Conservation (phyloP, 768 basidiomycete genomes). For the Termitomyces sp. region DNA sequence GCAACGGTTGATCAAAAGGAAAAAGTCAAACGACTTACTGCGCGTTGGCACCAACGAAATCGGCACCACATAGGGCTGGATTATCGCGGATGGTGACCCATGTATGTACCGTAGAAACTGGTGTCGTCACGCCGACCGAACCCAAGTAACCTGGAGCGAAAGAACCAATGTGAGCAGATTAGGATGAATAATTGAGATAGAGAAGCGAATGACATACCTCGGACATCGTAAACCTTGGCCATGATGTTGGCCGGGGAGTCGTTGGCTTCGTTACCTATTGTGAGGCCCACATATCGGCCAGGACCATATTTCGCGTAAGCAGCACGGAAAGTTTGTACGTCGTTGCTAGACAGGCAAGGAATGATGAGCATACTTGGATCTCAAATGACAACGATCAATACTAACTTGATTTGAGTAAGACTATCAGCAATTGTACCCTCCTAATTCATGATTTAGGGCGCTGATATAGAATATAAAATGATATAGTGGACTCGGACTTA, state of each 20-base stretch:
- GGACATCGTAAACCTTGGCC: slow-evolving; percentile 30
- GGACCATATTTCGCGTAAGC: slow-evolving; percentile 29
- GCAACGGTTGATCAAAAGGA: neutral
- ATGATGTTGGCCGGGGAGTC: slow-evolving; percentile 29
- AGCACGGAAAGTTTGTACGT: slow-evolving; percentile 29
- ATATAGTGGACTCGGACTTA: slow-evolving; percentile 9
- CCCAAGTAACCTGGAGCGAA: slow-evolving; percentile 24
- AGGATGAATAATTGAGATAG: neutral
- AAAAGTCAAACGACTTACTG: slow-evolving; percentile 21
- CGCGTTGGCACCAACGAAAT: slow-evolving; percentile 37
- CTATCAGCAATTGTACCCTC: slow-evolving; percentile 28
- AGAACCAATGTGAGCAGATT: neutral
- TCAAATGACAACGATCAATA: neutral
- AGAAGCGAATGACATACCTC: slow-evolving; percentile 19
- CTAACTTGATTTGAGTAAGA: slow-evolving; percentile 26
- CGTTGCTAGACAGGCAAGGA: slow-evolving; percentile 21
- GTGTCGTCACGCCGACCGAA: slow-evolving; percentile 28
- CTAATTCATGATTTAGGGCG: slow-evolving; percentile 11
- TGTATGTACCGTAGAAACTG: slow-evolving; percentile 34
- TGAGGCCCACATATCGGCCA: slow-evolving; percentile 29
- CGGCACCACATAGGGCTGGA: slow-evolving; percentile 29
- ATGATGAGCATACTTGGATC: neutral
- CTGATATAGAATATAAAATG: neutral
- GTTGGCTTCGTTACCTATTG: slow-evolving; percentile 35
- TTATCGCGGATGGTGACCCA: slow-evolving; percentile 32